Evolutionary conservation across 768 basidiomycete genomes (phyloP).

Genomic region (Rhodotorula taiwanensis): DNA sequence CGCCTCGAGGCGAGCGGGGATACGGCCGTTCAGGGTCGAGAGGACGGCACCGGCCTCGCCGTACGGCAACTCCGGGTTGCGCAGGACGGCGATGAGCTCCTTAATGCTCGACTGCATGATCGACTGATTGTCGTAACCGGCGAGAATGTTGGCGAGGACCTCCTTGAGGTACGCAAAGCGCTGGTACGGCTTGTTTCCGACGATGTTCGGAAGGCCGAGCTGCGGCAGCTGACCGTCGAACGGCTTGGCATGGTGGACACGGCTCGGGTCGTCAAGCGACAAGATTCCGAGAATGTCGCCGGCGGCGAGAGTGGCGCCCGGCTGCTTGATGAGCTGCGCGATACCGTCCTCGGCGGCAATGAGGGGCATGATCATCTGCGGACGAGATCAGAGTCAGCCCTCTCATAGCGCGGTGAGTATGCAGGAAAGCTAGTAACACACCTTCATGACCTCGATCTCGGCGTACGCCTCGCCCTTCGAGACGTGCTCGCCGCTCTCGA

Average conservation of each 20-base stretch:
- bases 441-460: conserved; percentile 73
- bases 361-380: conserved; percentile 99
- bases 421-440: conserved; percentile 44
- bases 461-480: conserved; percentile 95
- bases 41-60: conserved; percentile 75
- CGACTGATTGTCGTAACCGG: conserved; percentile 93
- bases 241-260: conserved; percentile 96
- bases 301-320: conserved; percentile 90
- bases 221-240: conserved; percentile 88
- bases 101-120: conserved; percentile 80
- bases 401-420: background rate
- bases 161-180: conserved; percentile 64
- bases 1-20: conserved; percentile 86
- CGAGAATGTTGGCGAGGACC: conserved; percentile 80
- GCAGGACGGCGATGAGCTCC: conserved; percentile 72
- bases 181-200: conserved; percentile 87
- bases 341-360: conserved; percentile 88
- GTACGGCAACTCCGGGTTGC: conserved; percentile 79
- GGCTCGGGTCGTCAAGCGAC: conserved; percentile 87
- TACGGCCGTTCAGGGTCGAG: conserved; percentile 81
- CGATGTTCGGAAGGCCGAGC: conserved; percentile 75
- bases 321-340: conserved; percentile 94
- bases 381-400: conserved; percentile 45
- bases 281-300: conserved; percentile 97
- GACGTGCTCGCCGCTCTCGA: conserved; percentile 96